Percentiles rank a stretch among this genome's conserved stretches.
phyloP scores from a whole-genome alignment of 352 stramenopile species.

The Phytophthora tubulina region DNA sequence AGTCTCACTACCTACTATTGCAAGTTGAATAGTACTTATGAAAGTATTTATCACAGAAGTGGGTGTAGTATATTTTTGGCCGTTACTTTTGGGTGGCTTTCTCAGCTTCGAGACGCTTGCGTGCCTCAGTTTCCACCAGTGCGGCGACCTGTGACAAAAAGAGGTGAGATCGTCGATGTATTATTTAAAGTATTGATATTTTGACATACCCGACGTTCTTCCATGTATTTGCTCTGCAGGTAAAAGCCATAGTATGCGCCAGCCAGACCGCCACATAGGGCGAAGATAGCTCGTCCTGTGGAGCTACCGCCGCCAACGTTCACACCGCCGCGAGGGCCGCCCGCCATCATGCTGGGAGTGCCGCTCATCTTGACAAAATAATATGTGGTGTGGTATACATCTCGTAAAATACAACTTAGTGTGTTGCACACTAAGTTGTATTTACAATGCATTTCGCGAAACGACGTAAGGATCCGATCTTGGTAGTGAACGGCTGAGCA shows the following conservation, averaged over 20 bases:
- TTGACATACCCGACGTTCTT: constrained; percentile 69
- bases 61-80: constrained; percentile 8
- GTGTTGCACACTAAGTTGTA: constrained; percentile 5
- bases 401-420: background rate
- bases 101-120: constrained; percentile 67
- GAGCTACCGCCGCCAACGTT: constrained; percentile 81
- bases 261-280: constrained; percentile 68
- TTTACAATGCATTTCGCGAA: constrained; percentile 7
- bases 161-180: background rate
- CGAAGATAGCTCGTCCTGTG: constrained; percentile 72
- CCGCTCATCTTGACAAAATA: constrained; percentile 24
- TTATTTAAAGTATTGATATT: background rate
- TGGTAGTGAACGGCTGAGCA: constrained; percentile 32
- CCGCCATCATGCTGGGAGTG: constrained; percentile 30
- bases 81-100: constrained; percentile 23
- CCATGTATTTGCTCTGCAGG: constrained; percentile 86
- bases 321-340: constrained; percentile 47
- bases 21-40: constrained; percentile 5
- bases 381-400: constrained; percentile 23
- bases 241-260: constrained; percentile 87
- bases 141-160: constrained; percentile 54
- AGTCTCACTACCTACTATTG: constrained; percentile 28
- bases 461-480: constrained; percentile 32
- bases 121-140: constrained; percentile 71
- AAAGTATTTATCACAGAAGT: constrained; percentile 35